Conservation (phyloP, 2,329 filamentous ascomycete species). For the Parascedosporium putredinis region DNA sequence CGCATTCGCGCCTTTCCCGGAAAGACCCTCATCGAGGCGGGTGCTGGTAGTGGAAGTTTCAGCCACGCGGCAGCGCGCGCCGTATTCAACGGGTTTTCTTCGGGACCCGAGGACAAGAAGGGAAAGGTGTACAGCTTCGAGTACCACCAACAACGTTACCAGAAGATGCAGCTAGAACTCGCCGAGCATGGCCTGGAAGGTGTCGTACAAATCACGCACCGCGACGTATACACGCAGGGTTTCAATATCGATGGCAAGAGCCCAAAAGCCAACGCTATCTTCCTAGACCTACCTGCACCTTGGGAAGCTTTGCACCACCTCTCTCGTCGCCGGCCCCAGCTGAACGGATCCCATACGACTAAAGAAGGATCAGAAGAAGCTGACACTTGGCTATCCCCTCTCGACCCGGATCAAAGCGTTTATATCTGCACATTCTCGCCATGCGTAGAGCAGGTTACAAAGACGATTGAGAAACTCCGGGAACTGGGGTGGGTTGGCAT, state of each 20-base stretch:
- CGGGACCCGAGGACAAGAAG: slow-evolving; percentile 28
- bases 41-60: slow-evolving; percentile 73
- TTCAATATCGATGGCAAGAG: slow-evolving; percentile 50
- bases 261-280: slow-evolving; percentile 59
- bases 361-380: not conserved
- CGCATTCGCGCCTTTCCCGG: slow-evolving; percentile 65
- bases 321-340: slow-evolving; percentile 38
- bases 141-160: slow-evolving; percentile 63
- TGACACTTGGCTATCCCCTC: slow-evolving; percentile 40
- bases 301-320: slow-evolving; percentile 72
- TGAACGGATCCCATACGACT: slow-evolving; percentile 12
- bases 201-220: slow-evolving; percentile 62
- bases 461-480: slow-evolving; percentile 72
- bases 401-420: slow-evolving; percentile 62
- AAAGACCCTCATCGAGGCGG: slow-evolving; percentile 65
- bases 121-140: slow-evolving; percentile 77
- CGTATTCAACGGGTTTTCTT: slow-evolving; percentile 62
- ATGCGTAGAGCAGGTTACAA: slow-evolving; percentile 90
- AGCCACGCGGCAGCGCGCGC: slow-evolving; percentile 69
- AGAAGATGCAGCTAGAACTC: slow-evolving; percentile 60
- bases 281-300: slow-evolving; percentile 70
- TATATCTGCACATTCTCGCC: slow-evolving; percentile 92
- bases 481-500: slow-evolving; percentile 83
- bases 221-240: slow-evolving; percentile 68
- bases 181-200: slow-evolving; percentile 53